Conservation (phyloP, 129 eudicot species). For the Escallonia rubra region DNA sequence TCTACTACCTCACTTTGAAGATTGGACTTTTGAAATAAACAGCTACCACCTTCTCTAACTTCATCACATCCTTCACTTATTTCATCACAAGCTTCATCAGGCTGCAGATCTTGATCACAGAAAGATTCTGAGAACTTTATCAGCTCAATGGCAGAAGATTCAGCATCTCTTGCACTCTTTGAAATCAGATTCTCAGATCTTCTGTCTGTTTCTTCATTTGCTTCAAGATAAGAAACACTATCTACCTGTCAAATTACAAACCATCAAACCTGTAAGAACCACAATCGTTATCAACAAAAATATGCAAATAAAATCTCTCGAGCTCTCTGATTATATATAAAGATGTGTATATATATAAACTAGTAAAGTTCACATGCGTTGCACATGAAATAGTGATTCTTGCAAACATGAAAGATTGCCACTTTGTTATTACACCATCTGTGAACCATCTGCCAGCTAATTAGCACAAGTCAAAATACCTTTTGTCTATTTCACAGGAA, state of each 20-base stretch:
- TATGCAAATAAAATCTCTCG: not conserved
- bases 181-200: constrained; percentile 20
- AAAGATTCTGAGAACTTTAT: constrained; percentile 25
- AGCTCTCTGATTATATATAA: no score
- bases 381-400: no score
- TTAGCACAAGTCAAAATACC: no score
- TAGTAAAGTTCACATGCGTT: no score
- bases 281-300: not conserved
- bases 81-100: constrained; percentile 17
- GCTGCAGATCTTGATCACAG: constrained; percentile 26
- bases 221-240: constrained; percentile 46
- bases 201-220: constrained; percentile 15
- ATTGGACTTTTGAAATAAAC: constrained; percentile 21
- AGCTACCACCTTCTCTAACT: constrained; percentile 6
- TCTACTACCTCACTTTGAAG: constrained; percentile 25
- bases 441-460: no score
- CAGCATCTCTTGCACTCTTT: constrained; percentile 11
- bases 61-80: constrained; percentile 8
- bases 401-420: no score
- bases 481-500: no score
- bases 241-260: constrained; percentile 54
- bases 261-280: not conserved
- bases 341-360: no score
- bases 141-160: constrained; percentile 20
- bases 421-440: no score